A percentile compares a stretch with the other conserved stretches of the same genome.
Conservation (phyloP, 768 basidiomycete species). For the Coprinopsis marcescibilis region DNA sequence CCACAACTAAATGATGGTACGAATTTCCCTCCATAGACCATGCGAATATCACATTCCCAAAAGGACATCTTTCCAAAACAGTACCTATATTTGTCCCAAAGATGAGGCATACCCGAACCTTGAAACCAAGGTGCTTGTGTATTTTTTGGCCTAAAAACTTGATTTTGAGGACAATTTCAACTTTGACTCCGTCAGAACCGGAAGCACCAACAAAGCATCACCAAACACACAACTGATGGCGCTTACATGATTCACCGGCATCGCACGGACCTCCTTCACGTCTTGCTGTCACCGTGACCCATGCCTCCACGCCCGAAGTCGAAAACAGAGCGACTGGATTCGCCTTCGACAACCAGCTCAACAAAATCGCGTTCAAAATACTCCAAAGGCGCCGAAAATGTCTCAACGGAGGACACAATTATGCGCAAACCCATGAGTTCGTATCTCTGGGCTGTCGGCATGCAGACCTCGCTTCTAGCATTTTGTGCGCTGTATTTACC, state of each 20-base stretch:
- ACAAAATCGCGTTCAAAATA: not conserved
- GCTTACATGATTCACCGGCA: not conserved
- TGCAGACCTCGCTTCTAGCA: conserved; percentile 58
- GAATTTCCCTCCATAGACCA: too few relatives aligned
- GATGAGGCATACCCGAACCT: too few relatives aligned
- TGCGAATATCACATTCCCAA: too few relatives aligned
- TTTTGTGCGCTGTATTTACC: conserved; percentile 72
- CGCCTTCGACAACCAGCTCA: not conserved
- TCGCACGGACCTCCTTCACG: not conserved
- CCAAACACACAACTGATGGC: too few relatives aligned
- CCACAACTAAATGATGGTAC: too few relatives aligned
- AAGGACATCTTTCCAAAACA: too few relatives aligned
- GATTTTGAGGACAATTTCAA: too few relatives aligned
- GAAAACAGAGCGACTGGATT: not conserved
- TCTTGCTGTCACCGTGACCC: not conserved
- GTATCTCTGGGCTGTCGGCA: conserved; percentile 63
- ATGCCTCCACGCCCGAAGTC: conserved; percentile 2
- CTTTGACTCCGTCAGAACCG: too few relatives aligned
- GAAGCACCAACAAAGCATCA: too few relatives aligned
- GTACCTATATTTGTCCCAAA: too few relatives aligned
- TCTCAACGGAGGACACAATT: not conserved
- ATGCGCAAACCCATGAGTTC: conserved; percentile 36
- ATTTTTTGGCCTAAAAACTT: too few relatives aligned
- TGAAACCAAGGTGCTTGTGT: too few relatives aligned
- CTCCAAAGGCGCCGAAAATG: not conserved